Conservation (phyloP, 2,329 filamentous ascomycete species). For the Diaporthe citrichinensis region DNA sequence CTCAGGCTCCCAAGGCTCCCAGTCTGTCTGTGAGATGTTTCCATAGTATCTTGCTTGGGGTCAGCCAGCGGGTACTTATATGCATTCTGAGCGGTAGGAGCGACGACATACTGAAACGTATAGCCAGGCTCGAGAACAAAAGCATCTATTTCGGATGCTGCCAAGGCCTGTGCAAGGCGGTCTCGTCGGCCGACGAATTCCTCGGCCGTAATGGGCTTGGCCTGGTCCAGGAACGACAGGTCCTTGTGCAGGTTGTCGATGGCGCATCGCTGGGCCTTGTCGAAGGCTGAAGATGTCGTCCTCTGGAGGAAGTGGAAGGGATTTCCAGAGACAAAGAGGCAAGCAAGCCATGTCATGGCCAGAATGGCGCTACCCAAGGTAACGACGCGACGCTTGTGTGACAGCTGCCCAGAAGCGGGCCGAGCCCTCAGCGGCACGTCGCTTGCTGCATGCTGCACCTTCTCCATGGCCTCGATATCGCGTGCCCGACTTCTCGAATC, state of each 20-base stretch:
- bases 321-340: neutral
- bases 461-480: slow-evolving; percentile 25
- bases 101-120: slow-evolving; percentile 65
- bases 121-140: slow-evolving; percentile 76
- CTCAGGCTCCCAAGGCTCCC: slow-evolving; percentile 77
- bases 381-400: slow-evolving; percentile 5
- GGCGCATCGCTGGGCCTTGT: slow-evolving; percentile 73
- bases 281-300: slow-evolving; percentile 64
- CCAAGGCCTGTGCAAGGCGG: slow-evolving; percentile 69
- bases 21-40: slow-evolving; percentile 72
- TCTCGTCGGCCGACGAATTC: slow-evolving; percentile 71
- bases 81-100: too few species aligned
- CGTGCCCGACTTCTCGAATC: neutral
- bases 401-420: neutral
- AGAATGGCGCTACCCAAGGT: slow-evolving; percentile 10
- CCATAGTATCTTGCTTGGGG: slow-evolving; percentile 63
- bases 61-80: slow-evolving; percentile 9
- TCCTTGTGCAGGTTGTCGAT: slow-evolving; percentile 64
- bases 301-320: neutral
- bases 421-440: neutral
- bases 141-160: slow-evolving; percentile 65
- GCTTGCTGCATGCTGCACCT: slow-evolving; percentile 5
- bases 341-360: slow-evolving; percentile 4
- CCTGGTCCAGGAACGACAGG: slow-evolving; percentile 65
- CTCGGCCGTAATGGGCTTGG: slow-evolving; percentile 59